Evolutionary conservation across 768 basidiomycete genomes (phyloP), one percentile per base, ranked within the genome.

Genomic region (Leccinum pellstonianum): DNA sequence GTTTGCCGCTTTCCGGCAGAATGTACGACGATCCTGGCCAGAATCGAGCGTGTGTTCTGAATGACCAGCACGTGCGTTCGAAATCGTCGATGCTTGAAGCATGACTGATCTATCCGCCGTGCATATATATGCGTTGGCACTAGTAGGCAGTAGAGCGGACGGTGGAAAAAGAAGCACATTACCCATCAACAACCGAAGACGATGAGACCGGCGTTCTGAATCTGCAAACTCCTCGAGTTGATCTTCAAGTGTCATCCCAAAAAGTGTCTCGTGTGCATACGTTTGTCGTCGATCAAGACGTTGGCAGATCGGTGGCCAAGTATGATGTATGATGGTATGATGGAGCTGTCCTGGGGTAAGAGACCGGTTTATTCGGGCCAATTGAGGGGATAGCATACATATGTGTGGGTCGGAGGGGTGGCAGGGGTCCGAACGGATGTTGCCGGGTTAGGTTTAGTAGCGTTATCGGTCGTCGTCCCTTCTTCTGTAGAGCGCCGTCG

Each of bases 1-100:
- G 76, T 59, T 85, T 80, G 54, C 77, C 82, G 59, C 73, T 82
- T 56, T 75, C 81, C 9, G 12, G 75, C 81, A 63, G 84, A 83
- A 62, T 84, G 41, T 41, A n/a, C 41, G 10, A 41, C n/a, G 78
- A 1, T 84, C 82, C 10, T 80, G 77, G 3, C 77, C 76, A 2
- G 62, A 1, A 53, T 41, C 2, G 59, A 56, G 1, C 47, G 46
- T 1, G 57, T 54, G 0, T 74, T 63, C 25, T 58, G 53, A n/a
- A 66, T 62, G 21, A 43, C 41, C 41, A 43, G 10, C 41, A 43
- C 41, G n/a, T n/a, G 41, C 9, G n/a, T 43, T 1, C 9, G 5
- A 46, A 46, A 46, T 21, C 43, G 43, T 43, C 41, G 41, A 43
- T 43, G 33, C 33, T 35, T 14, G n/a, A 43, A 43, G 3, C 43